These are phyloP conservation scores for Hymenoscyphus occultus DNA, from an alignment of 2,329 filamentous ascomycete genomes.

Conservation along the genomic window DNA sequence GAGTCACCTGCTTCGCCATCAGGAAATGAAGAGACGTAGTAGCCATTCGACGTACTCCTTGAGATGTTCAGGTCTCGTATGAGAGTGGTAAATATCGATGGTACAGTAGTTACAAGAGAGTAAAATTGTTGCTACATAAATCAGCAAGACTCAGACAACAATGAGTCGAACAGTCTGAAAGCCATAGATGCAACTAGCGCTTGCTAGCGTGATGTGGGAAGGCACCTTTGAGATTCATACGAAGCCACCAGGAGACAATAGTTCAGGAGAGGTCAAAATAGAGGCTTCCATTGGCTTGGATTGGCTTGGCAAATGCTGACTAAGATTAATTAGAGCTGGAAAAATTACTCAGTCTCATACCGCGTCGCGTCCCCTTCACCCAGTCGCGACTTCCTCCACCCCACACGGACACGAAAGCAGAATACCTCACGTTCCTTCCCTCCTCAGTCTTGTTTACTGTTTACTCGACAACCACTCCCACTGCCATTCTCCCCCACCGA, in stretches of 20 bases:
- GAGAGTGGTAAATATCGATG: no score
- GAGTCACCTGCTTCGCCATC: no score
- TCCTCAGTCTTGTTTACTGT: background rate
- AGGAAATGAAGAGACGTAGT: no score
- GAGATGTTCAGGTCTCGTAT: no score
- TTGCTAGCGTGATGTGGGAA: background rate
- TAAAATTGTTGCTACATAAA: no score
- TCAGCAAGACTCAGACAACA: no score
- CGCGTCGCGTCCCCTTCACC: background rate
- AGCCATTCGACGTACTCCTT: no score
- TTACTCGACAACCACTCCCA: background rate
- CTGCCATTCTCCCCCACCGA: constrained; percentile 14
- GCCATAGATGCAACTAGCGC: background rate
- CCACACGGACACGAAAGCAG: background rate
- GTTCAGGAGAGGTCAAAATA: no score
- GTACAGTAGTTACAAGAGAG: no score
- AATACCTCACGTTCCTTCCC: background rate
- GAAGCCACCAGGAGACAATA: no score
- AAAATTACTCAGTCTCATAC: background rate
- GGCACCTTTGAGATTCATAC: background rate
- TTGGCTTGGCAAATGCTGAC: background rate
- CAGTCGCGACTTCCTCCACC: background rate
- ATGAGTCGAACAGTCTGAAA: background rate
- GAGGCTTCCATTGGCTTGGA: no score
- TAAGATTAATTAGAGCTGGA: background rate